These are phyloP conservation scores for Fusarium longipes DNA, from an alignment of 2,329 filamentous ascomycete species.

Conservation along the genomic window DNA sequence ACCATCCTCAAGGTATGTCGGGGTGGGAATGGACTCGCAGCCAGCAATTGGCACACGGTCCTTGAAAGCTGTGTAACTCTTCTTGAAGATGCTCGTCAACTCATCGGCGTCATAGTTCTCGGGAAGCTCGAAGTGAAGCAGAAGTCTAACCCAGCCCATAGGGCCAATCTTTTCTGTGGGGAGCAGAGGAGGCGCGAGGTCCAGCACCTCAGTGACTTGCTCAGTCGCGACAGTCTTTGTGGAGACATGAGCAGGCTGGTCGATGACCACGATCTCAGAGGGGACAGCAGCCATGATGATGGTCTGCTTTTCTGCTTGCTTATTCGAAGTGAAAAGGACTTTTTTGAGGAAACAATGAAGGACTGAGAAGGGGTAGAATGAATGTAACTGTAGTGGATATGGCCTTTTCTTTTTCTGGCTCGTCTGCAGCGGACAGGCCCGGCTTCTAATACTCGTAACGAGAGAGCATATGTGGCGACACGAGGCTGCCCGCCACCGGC, in stretches of 20 bases:
- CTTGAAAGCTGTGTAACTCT: conserved; percentile 1
- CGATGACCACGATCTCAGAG: background rate
- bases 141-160: conserved; percentile 15
- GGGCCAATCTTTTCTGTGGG: conserved; percentile 21
- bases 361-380: background rate
- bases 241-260: background rate
- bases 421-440: background rate
- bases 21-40: conserved; percentile 5
- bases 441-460: conserved; percentile 22
- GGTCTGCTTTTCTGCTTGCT: background rate
- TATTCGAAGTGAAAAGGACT: background rate
- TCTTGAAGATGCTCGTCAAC: background rate
- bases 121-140: conserved; percentile 16
- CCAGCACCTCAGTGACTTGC: background rate
- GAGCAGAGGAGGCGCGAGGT: conserved; percentile 20
- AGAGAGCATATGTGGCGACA: background rate
- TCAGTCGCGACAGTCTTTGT: background rate
- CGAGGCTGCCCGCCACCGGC: background rate
- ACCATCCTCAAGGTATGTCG: conserved; percentile 2
- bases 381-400: conserved; percentile 1
- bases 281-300: conserved; percentile 9
- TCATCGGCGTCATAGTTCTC: background rate
- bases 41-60: conserved; percentile 11
- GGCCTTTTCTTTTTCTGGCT: background rate
- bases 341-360: background rate